phyloP scores from a whole-genome alignment of 495 filamentous ascomycete genomes.

The Rhizodiscina lignyota region DNA sequence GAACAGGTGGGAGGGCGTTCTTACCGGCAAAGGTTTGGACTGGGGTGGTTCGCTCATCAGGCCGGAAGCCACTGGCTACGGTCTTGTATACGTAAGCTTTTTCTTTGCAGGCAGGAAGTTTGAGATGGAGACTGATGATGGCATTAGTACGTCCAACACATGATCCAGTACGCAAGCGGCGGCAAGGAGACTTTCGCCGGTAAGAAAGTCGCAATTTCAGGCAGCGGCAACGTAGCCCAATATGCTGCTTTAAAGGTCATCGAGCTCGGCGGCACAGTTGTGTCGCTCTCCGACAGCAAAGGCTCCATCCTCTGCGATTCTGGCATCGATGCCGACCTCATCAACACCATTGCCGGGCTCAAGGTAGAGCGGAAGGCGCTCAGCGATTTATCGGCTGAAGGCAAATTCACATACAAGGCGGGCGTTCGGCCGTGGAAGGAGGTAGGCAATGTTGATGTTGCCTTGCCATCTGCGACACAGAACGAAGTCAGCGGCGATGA shows the following conservation, averaged over 20 bases:
- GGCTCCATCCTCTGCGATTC: slow-evolving; percentile 61
- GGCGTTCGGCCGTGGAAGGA: slow-evolving; percentile 86
- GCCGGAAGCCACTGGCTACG: slow-evolving; percentile 93
- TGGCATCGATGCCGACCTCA: slow-evolving; percentile 59
- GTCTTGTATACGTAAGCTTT: slow-evolving; percentile 63
- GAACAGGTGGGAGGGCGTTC: slow-evolving; percentile 85
- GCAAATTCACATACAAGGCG: slow-evolving; percentile 72
- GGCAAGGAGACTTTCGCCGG: slow-evolving; percentile 76
- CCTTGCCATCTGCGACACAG: slow-evolving; percentile 86
- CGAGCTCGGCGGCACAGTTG: slow-evolving; percentile 82
- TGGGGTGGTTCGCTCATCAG: slow-evolving; percentile 94
- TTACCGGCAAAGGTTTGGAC: slow-evolving; percentile 85
- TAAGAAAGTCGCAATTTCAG: slow-evolving; percentile 91
- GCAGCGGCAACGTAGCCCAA: slow-evolving; percentile 96
- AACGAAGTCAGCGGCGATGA: slow-evolving; percentile 91
- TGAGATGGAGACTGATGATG: slow-evolving; percentile 4
- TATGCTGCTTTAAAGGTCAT: slow-evolving; percentile 94
- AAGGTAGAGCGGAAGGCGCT: slow-evolving; percentile 82
- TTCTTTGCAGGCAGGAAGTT: neutral
- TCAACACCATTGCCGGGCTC: slow-evolving; percentile 58
- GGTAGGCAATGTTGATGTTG: slow-evolving; percentile 76
- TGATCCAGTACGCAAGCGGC: slow-evolving; percentile 69
- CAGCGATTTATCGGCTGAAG: slow-evolving; percentile 40
- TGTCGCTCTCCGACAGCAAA: slow-evolving; percentile 89
- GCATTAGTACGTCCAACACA: slow-evolving; percentile 71